Evolutionary conservation across 2,329 filamentous ascomycete genomes (phyloP).

Genomic region (Lachnellula occidentalis): DNA sequence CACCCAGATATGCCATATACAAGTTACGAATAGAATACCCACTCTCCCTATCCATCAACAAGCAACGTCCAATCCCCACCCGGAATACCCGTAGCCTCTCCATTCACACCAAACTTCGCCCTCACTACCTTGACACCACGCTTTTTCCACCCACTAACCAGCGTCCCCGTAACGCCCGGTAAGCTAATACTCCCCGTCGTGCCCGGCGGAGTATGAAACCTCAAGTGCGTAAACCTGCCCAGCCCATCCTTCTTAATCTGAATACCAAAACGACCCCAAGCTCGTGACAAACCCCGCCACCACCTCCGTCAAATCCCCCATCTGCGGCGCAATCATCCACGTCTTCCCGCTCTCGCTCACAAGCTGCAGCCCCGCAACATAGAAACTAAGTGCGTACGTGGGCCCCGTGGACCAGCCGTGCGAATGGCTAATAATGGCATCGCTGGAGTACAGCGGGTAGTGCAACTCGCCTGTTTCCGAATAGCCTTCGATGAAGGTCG

Average conservation of each 20-base stretch:
- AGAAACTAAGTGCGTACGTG: slow-evolving; percentile 26
- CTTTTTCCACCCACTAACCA: neutral
- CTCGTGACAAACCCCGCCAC: slow-evolving; percentile 32
- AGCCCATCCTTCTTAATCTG: neutral
- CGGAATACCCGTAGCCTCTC: neutral
- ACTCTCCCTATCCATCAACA: neutral
- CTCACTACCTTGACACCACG: neutral
- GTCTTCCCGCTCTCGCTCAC: slow-evolving; percentile 17
- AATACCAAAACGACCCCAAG: neutral
- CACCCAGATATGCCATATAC: no score
- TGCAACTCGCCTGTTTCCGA: slow-evolving; percentile 32
- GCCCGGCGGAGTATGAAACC: slow-evolving; percentile 1
- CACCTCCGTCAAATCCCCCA: slow-evolving; percentile 33
- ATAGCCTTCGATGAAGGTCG: slow-evolving; percentile 35
- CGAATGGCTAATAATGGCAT: slow-evolving; percentile 31
- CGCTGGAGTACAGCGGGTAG: slow-evolving; percentile 32
- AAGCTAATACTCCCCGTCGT: slow-evolving; percentile 1
- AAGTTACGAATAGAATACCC: no score
- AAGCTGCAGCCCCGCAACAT: slow-evolving; percentile 27
- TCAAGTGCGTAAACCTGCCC: neutral
- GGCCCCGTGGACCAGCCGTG: slow-evolving; percentile 34
- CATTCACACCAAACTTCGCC: neutral
- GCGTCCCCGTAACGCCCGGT: neutral
- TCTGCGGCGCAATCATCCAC: slow-evolving; percentile 29
- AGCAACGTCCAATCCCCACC: slow-evolving; percentile 4